Conservation (phyloP, 2,329 filamentous ascomycete genomes). For the Monosporascus cannonballus region DNA sequence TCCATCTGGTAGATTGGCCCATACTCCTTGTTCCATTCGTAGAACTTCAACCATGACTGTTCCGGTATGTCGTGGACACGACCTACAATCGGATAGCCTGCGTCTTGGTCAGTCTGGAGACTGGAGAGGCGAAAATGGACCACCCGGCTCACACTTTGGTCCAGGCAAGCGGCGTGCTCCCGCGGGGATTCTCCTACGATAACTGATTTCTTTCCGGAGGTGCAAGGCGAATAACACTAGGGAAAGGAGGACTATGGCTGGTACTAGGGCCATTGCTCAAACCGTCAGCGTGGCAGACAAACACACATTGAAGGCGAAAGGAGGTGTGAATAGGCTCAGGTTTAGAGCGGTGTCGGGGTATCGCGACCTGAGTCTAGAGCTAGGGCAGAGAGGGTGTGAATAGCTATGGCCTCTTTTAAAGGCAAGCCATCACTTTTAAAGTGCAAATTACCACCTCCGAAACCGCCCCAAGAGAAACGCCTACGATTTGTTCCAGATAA, state of each 20-base stretch:
- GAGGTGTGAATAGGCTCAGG: neutral
- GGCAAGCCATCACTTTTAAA: neutral
- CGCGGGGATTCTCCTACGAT: constrained; percentile 16
- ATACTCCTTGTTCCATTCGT: constrained; percentile 40
- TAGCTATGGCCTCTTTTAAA: neutral
- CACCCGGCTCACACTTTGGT: constrained; percentile 18
- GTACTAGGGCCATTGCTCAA: neutral
- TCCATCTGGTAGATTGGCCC: constrained; percentile 41
- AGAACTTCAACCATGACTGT: constrained; percentile 41
- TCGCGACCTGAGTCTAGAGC: too few relatives aligned
- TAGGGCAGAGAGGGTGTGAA: too few relatives aligned
- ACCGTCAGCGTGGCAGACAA: neutral
- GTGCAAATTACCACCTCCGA: neutral
- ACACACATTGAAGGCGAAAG: neutral
- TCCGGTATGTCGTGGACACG: constrained; percentile 39
- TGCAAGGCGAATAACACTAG: constrained; percentile 12
- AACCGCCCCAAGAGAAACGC: neutral
- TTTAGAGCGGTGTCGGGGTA: too few relatives aligned
- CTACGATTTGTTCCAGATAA: neutral
- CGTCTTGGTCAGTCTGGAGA: constrained; percentile 7
- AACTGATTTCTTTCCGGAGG: constrained; percentile 6
- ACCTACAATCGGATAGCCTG: constrained; percentile 37
- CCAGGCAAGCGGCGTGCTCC: constrained; percentile 21
- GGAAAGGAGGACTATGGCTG: constrained; percentile 4
- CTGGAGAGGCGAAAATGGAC: too few relatives aligned